A percentile compares a stretch with the other conserved stretches of the same genome.
These are phyloP conservation scores for Zygosaccharomyces kombuchaensis DNA, from an alignment of 805 yeast species.

Conservation along the genomic window DNA sequence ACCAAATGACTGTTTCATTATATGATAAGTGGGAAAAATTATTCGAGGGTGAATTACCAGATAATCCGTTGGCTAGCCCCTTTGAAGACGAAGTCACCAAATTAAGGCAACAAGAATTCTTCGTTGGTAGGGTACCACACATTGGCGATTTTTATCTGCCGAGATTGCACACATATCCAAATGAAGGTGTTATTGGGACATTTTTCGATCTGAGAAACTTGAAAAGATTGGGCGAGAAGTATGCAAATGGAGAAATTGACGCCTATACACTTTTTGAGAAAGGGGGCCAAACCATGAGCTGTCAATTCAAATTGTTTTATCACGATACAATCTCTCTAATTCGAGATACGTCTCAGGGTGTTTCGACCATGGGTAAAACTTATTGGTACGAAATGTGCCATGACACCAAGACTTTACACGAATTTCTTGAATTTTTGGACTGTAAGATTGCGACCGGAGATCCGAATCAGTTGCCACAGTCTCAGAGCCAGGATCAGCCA, in stretches of 20 bases:
- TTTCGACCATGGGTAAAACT: conserved; percentile 8
- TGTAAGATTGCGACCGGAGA: conserved; percentile 17
- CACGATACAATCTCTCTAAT: conserved; percentile 26
- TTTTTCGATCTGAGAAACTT: conserved; percentile 22
- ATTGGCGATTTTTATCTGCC: conserved; percentile 35
- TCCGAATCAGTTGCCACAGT: not conserved
- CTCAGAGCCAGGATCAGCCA: not conserved
- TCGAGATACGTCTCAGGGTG: conserved; percentile 17
- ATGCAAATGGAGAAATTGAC: conserved; percentile 25
- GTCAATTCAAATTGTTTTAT: conserved; percentile 26
- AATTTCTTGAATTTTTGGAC: conserved; percentile 23
- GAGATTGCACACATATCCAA: conserved; percentile 18
- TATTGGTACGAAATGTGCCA: conserved; percentile 33
- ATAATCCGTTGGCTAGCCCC: conserved; percentile 30
- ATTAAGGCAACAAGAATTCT: conserved; percentile 30
- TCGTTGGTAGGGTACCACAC: conserved; percentile 30
- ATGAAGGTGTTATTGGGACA: conserved; percentile 16
- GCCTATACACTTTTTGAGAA: conserved; percentile 21
- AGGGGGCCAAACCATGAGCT: conserved; percentile 22
- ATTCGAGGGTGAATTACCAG: conserved; percentile 24
- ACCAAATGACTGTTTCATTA: conserved; percentile 11
- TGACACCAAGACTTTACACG: conserved; percentile 23
- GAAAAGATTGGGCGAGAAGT: conserved; percentile 19
- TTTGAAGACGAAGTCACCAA: conserved; percentile 26
- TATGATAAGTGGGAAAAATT: conserved; percentile 28